Base-by-base conservation (phyloP, 1,139 yeast genomes). In the Suhomyces yuchorum region DNA sequence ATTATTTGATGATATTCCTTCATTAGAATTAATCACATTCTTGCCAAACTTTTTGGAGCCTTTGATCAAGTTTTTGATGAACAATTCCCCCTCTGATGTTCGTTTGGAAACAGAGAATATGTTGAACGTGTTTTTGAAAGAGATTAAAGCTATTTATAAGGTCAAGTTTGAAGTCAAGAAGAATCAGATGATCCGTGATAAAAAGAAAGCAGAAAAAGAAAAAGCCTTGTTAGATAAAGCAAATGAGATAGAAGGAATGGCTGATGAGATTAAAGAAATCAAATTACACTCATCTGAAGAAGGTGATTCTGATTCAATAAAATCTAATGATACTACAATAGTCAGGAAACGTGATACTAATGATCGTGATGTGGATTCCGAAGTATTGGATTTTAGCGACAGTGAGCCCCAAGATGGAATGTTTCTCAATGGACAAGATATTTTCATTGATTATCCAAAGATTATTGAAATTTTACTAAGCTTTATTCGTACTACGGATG, bases 31-130 rank as follows among this genome's bases (percentile, higher is more conserved):
- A 51, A 84, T 93, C 19, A 81, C 96, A 0, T 93, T 87, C 61
- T 72, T 95, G 43, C 97, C 99, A 0, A 88, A 90, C 41, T 90
- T 93, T 63, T 74, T 95, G 40, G 96, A 92, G 46, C 97, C 97
- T 0, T 72, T 95, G 48, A 74, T 93, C 46, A 80, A 84, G 28
- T 93, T 90, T 62, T 71, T 93, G 49, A 69, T 68, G 63, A 88
- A 90, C 55, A 93, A 88, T 56, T 78, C 96, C 1, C 92, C 92
- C 49, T 83, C 85, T 41, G 99, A 93, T 63, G 96, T 95, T 5
- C 77, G 96, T 52, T 84, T 86, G 3, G 92, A 90, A 42, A 91
- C 98, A 0, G 89, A 87, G 53, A 84, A 87, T 42, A 78, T 91
- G 26, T 67, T 95, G 52, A 87, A 85, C 54, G 80, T 82, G 6